Conservation (phyloP, 352 stramenopile genomes). For the Phytophthora sojae region DNA sequence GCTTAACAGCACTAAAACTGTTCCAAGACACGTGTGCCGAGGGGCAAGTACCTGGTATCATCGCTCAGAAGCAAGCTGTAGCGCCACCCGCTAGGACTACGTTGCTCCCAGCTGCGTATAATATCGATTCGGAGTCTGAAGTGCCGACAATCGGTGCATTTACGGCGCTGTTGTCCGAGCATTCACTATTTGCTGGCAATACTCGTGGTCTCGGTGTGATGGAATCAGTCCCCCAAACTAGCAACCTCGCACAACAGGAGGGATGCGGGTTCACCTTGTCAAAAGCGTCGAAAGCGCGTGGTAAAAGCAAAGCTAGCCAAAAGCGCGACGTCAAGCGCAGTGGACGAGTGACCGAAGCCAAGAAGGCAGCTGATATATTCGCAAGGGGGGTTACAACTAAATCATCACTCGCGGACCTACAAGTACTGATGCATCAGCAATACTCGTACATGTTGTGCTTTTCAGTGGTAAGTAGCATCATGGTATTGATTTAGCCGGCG, state of each 20-base stretch:
- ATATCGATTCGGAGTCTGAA: too few species aligned
- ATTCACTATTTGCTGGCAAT: not conserved
- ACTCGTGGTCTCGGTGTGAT: too few species aligned
- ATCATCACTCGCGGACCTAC: not conserved
- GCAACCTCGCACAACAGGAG: not conserved
- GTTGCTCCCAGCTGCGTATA: too few species aligned
- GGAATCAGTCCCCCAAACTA: not conserved
- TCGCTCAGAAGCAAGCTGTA: not conserved
- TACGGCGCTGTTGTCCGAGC: not conserved
- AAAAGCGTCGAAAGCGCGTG: not conserved
- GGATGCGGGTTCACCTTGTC: not conserved
- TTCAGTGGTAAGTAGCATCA: not conserved
- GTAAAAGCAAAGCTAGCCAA: not conserved
- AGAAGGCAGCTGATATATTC: not conserved
- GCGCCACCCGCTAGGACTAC: too few species aligned
- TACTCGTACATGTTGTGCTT: not conserved
- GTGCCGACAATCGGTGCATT: not conserved
- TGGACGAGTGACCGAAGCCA: not conserved
- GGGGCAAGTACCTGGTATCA: not conserved
- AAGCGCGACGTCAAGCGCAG: not conserved
- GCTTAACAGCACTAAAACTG: not conserved
- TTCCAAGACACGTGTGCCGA: not conserved
- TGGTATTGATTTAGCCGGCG: too few species aligned
- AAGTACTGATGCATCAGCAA: not conserved
- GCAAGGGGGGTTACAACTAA: not conserved